Evolutionary conservation across 371 early-diverging fungal genomes (phyloP).

Genomic region (Lichtheimia corymbifera): DNA sequence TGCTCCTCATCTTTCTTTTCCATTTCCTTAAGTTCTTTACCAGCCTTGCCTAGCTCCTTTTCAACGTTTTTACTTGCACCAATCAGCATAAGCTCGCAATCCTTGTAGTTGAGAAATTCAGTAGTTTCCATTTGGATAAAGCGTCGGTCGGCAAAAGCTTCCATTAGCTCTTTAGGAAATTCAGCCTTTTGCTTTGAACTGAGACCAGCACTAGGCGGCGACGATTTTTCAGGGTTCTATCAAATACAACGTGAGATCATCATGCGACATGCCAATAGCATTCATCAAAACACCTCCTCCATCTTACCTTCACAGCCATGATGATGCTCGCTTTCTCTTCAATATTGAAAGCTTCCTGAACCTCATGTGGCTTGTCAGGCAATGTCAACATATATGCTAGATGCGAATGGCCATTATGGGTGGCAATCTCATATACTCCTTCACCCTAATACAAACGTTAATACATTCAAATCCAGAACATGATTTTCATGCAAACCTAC

Average conservation of each 20-base stretch:
- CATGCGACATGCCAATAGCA: background rate
- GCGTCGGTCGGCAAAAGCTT: slow-evolving; percentile 29
- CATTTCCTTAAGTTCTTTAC: slow-evolving; percentile 28
- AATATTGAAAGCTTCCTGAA: slow-evolving; percentile 52
- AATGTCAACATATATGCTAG: slow-evolving; percentile 39
- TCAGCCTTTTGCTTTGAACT: slow-evolving; percentile 23
- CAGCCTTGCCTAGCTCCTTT: slow-evolving; percentile 36
- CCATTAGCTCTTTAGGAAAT: slow-evolving; percentile 23
- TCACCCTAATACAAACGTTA: slow-evolving; percentile 19
- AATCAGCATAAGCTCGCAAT: slow-evolving; percentile 39
- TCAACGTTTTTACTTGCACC: slow-evolving; percentile 37
- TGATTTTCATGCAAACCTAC: slow-evolving; percentile 13
- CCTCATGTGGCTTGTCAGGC: slow-evolving; percentile 35
- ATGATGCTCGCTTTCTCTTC: slow-evolving; percentile 45
- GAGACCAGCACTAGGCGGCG: slow-evolving; percentile 29
- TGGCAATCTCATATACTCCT: slow-evolving; percentile 32
- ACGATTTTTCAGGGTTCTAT: slow-evolving; percentile 27
- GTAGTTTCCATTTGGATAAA: slow-evolving; percentile 33
- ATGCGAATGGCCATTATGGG: slow-evolving; percentile 33
- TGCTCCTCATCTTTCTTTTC: slow-evolving; percentile 28
- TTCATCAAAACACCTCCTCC: no score
- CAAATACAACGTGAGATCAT: background rate
- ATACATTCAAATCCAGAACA: background rate
- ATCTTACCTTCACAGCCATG: slow-evolving; percentile 47
- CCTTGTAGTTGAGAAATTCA: slow-evolving; percentile 33